Base-by-base conservation (phyloP, 495 filamentous ascomycete genomes). In the Cairneyella variabilis region DNA sequence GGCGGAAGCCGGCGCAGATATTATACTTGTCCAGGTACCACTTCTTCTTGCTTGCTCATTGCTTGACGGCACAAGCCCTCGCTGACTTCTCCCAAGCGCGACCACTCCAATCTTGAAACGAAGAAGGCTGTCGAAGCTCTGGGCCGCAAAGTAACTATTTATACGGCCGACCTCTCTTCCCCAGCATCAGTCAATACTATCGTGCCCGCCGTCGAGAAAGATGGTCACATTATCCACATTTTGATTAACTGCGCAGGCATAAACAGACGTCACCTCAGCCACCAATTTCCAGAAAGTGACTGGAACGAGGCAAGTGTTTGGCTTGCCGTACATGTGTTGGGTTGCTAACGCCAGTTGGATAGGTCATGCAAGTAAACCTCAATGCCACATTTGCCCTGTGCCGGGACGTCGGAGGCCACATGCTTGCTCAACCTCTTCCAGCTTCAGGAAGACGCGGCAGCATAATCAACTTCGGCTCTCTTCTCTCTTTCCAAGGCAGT, bases 401-500 rank as follows among this genome's bases (percentile, higher is more conserved):
- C 64, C 83, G 91, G 21, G 89, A 92, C 66, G 80, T 89, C 7
- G 90, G 88, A 43, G 80, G 81, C 12, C 87, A 92, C 68, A 84
- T 92, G 71, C 78, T 95, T 1, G 54, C 64, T 3, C 83, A 79
- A 0, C n/a, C n/a, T n/a, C n/a, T n/a, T n/a, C n/a, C n/a, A n/a
- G n/a, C n/a, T n/a, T n/a, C n/a, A n/a, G 81, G 82, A 8, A 78
- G 80, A 2, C 70, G 78, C 14, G 90, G 91, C 2, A 78, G 76
- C 49, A 87, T 95, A 62, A 85, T 96, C 71, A 96, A 96, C 68
- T 77, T 92, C 52, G 89, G 83, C 3, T 88, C 82, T 0, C 75
- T 96, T n/a, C 77, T 93, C 0, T 84, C 84, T 22, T 96, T 92
- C 77, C 91, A 95, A 59, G 90, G 91, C 40, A 89, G 90, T 0